Conservation (phyloP, 106 monocot species). For the Dendrobium huoshanense region DNA sequence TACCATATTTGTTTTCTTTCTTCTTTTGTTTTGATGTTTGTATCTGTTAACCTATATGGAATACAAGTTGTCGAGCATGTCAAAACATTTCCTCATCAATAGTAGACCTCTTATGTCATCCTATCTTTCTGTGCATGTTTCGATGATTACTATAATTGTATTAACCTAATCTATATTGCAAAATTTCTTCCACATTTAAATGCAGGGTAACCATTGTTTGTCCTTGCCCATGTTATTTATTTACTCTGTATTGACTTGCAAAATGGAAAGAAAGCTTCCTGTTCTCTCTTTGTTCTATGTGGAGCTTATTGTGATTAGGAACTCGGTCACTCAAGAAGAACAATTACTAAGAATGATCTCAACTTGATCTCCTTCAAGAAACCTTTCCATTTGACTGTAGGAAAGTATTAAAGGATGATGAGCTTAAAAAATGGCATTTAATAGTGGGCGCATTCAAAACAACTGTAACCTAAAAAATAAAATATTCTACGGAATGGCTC, state of each 20-base stretch:
- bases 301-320: neutral
- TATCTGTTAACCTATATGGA: neutral
- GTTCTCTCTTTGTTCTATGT: neutral
- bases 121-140: neutral
- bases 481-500: too few species aligned
- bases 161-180: neutral
- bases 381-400: too few species aligned
- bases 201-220: neutral
- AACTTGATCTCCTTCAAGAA: too few species aligned
- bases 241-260: neutral
- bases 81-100: neutral
- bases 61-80: neutral
- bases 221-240: neutral
- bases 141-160: neutral
- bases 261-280: neutral
- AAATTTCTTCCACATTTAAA: conserved; percentile 1
- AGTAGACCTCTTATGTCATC: neutral
- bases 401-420: too few species aligned
- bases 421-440: too few species aligned
- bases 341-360: too few species aligned
- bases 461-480: too few species aligned
- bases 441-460: too few species aligned
- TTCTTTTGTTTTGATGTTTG: neutral
- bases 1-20: neutral
- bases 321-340: neutral